Evolutionary conservation across 129 eudicot genomes (phyloP).

Genomic region (Silybum marianum): DNA sequence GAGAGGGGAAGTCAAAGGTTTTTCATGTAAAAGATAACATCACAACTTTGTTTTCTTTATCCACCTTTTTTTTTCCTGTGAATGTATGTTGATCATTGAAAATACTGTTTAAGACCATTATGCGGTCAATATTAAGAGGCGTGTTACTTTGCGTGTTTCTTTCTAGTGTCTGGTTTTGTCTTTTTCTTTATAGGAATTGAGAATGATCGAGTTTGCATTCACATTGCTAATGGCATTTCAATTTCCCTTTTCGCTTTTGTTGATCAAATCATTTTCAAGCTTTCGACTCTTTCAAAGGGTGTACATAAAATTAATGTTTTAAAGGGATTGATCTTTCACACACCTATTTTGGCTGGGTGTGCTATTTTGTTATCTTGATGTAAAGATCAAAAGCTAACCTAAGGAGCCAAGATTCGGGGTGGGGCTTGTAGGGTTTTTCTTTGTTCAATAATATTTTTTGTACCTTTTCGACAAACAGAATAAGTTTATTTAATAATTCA

Average conservation of each 20-base stretch:
- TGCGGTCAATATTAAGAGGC: not conserved
- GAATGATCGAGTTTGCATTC: conserved; percentile 10
- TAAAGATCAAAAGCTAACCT: conserved; percentile 36
- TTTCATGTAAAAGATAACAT: conserved; percentile 13
- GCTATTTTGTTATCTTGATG: conserved; percentile 39
- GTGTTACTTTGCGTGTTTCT: not conserved
- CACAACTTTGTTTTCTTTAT: conserved; percentile 9
- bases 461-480: no score
- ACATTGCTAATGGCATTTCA: conserved; percentile 23
- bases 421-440: conserved; percentile 15
- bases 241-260: conserved; percentile 15
- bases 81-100: not conserved
- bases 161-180: conserved; percentile 3
- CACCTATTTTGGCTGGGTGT: conserved; percentile 18
- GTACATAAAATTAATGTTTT: conserved; percentile 17
- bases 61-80: not conserved
- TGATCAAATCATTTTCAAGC: conserved; percentile 16
- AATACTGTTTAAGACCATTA: not conserved
- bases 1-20: conserved; percentile 11
- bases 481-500: not conserved
- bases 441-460: conserved; percentile 6
- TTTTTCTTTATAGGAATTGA: conserved; percentile 2
- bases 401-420: conserved; percentile 15
- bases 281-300: conserved; percentile 8
- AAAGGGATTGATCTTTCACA: conserved; percentile 33